These are phyloP conservation scores for Fabrea salina DNA, from an alignment of 169 alveolate species.

Conservation along the genomic window DNA sequence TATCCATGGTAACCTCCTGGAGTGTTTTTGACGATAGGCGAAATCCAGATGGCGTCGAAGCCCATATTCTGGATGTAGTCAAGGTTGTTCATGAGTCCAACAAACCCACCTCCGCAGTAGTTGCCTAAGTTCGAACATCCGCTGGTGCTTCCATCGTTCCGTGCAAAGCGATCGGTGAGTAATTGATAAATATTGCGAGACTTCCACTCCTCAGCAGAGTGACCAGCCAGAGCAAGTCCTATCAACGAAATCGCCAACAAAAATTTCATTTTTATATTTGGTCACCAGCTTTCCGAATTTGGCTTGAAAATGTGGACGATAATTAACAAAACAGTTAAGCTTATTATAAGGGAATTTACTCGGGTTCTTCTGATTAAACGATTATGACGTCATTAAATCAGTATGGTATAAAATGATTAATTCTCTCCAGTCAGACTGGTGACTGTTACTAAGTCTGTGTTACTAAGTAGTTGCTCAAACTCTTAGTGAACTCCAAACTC, in stretches of 20 bases:
- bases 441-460: no score
- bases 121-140: constrained; percentile 37
- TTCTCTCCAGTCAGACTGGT: no score
- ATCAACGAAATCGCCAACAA: not conserved
- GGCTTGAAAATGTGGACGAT: no score
- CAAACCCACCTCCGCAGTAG: constrained; percentile 79
- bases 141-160: constrained; percentile 9
- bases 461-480: no score
- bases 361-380: no score
- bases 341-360: no score
- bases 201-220: constrained; percentile 2
- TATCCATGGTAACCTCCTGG: constrained; percentile 82
- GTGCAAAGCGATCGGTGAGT: constrained; percentile 69
- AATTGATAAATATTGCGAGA: constrained; percentile 56
- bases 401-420: no score
- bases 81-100: constrained; percentile 64
- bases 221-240: not conserved
- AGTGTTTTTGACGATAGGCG: constrained; percentile 75
- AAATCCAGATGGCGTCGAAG: constrained; percentile 85
- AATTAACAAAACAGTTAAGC: no score
- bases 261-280: not conserved
- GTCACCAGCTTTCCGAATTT: no score
- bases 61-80: constrained; percentile 79
- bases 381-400: no score
- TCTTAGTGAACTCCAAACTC: no score